Base-by-base conservation (phyloP, 495 filamentous ascomycete species). In the Recurvomyces mirabilis region DNA sequence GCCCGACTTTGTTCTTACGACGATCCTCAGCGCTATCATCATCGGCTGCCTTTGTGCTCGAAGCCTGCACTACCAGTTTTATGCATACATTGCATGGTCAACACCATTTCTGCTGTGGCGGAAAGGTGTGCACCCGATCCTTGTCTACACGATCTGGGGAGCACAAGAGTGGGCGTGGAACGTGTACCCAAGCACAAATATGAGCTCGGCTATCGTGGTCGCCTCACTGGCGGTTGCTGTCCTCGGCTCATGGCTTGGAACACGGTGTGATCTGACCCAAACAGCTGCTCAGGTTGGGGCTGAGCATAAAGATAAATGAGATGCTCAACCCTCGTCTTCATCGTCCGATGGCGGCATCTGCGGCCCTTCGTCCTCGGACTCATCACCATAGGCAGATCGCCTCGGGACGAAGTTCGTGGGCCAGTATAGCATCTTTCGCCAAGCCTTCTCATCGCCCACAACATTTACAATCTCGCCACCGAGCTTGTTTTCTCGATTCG, bases 121-220 rank as follows among this genome's bases (percentile, higher is more conserved):
- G 43, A 77, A 78, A 43, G 80, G 81, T 3, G 53, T 82, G 46
- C 81, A 87, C 54, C 86, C 87, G 5, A 48, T 83, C 9, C 53
- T 85, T 30, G 75, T 86, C 52, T 83, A 78, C 57, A 60, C 56
- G 2, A 53, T 87, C 1, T 98, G 89, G 88, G 79, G 69, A 6
- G 69, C 74, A 34, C 91, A 98, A 60, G 91, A 98, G 55, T 89
- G 83, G 86, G 87, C 84, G 9, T 98, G 91, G 91, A 94, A 95
- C 57, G 77, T 86, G 1, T 98, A 80, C 63, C 91, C 91, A n/a
- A 94, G 87, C 60, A 94, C 87, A 20, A 65, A 79, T 40, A 47
- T 56, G 35, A 96, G 89, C 61, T 94, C 87, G 9, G 65, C 65
- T 46, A 71, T 78, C 15, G 89, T 94, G 23, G 83, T 95, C 10